Percentiles rank a stretch among this genome's conserved stretches.
Evolutionary conservation across 2,329 filamentous ascomycete species (phyloP).

Genomic region (Fonsecaea multimorphosa): DNA sequence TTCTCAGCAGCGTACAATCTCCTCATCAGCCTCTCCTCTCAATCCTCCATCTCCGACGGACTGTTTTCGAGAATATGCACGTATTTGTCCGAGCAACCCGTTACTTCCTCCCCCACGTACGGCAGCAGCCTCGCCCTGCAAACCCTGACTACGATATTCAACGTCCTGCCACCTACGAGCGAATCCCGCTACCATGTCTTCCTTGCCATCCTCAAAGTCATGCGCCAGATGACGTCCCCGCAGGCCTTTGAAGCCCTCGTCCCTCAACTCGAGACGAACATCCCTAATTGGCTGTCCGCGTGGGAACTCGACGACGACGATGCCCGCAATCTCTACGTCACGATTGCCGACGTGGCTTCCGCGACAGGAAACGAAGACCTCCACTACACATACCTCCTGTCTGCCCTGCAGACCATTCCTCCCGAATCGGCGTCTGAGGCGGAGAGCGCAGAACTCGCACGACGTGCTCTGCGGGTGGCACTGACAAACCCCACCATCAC

Average conservation of each 20-base stretch:
- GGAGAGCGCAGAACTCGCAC: conserved; percentile 64
- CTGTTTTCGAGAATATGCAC: conserved; percentile 87
- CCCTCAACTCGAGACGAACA: conserved; percentile 75
- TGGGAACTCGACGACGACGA: conserved; percentile 87
- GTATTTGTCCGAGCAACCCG: conserved; percentile 79
- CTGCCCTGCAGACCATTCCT: conserved; percentile 79
- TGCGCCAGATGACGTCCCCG: conserved; percentile 72
- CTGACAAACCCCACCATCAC: conserved; percentile 70
- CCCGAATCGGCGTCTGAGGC: conserved; percentile 56
- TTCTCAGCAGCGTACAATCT: conserved; percentile 97
- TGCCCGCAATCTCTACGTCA: conserved; percentile 81
- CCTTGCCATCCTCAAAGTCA: conserved; percentile 82
- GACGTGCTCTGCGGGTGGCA: conserved; percentile 71
- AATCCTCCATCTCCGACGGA: conserved; percentile 82
- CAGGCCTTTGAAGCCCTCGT: conserved; percentile 82
- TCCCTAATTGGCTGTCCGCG: conserved; percentile 79
- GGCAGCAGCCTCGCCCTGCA: conserved; percentile 85
- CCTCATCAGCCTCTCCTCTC: conserved; percentile 87
- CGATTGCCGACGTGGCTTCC: conserved; percentile 79
- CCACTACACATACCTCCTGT: conserved; percentile 73
- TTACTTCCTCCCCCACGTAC: conserved; percentile 83
- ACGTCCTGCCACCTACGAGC: conserved; percentile 78
- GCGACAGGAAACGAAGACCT: conserved; percentile 79
- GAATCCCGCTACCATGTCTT: conserved; percentile 89
- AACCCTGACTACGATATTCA: conserved; percentile 94